Percentiles rank a stretch among this genome's conserved stretches.
Evolutionary conservation across 2,329 filamentous ascomycete species (phyloP).

Genomic region (Blumeriella jaapii): DNA sequence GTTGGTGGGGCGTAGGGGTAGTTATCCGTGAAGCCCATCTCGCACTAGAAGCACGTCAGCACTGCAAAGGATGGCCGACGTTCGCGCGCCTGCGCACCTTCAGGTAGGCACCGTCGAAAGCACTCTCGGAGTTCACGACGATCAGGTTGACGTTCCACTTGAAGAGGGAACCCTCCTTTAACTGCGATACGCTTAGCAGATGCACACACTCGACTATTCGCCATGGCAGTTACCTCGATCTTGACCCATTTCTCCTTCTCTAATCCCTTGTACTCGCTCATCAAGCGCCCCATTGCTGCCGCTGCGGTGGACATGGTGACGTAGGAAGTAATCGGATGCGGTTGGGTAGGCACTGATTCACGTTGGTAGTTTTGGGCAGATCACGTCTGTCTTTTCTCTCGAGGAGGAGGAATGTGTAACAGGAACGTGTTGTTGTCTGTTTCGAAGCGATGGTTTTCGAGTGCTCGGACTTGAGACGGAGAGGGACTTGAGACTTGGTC

Average conservation of each 20-base stretch:
- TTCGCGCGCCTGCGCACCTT: conserved; percentile 35
- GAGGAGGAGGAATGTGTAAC: too few species aligned
- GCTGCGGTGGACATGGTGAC: conserved; percentile 34
- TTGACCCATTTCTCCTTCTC: conserved; percentile 89
- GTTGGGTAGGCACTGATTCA: conserved; percentile 11
- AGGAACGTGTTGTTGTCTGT: too few species aligned
- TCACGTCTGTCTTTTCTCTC: not conserved
- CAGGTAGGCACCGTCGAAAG: conserved; percentile 89
- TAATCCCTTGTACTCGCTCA: conserved; percentile 76
- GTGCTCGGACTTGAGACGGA: too few species aligned
- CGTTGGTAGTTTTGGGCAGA: not conserved
- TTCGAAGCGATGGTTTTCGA: too few species aligned
- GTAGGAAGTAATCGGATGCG: not conserved
- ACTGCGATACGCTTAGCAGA: conserved; percentile 16
- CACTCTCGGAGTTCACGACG: conserved; percentile 83
- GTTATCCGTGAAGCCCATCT: conserved; percentile 77
- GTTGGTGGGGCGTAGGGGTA: conserved; percentile 85
- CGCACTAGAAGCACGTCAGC: conserved; percentile 39
- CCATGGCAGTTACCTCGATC: too few species aligned
- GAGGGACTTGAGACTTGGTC: too few species aligned
- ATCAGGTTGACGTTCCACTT: conserved; percentile 82
- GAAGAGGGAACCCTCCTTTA: conserved; percentile 72
- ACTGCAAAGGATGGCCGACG: not conserved
- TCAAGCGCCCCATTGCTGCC: conserved; percentile 66
- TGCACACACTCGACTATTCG: too few species aligned